Percentiles rank a stretch among this genome's conserved stretches.
phyloP scores from a whole-genome alignment of 2,329 filamentous ascomycete species.

The Penicillium glabrum region DNA sequence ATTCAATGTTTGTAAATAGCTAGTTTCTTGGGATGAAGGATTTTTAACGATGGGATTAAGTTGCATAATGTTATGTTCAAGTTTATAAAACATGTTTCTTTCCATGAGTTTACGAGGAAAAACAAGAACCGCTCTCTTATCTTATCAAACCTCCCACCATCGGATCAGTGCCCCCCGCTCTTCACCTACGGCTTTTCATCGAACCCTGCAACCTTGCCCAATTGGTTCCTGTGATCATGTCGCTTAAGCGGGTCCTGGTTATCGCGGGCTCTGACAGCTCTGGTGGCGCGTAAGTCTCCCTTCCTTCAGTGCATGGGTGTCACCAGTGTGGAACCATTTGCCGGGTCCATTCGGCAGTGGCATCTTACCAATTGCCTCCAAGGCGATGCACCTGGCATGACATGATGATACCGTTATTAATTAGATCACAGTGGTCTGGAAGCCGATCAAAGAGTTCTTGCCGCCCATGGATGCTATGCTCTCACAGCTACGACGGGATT shows the following conservation, averaged over 20 bases:
- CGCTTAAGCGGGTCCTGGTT: conserved; percentile 63
- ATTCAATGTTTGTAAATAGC: conserved; percentile 27
- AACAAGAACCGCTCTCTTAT: conserved; percentile 1
- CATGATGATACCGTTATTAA: conserved; percentile 3
- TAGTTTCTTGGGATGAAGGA: conserved; percentile 2
- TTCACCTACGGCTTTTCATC: conserved; percentile 4
- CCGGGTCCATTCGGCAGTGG: background rate
- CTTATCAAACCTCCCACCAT: conserved; percentile 16
- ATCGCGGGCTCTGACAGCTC: conserved; percentile 90
- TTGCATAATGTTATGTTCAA: conserved; percentile 9
- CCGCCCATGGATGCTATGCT: conserved; percentile 88
- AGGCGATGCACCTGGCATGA: background rate
- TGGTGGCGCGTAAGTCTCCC: conserved; percentile 72
- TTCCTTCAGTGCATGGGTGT: background rate
- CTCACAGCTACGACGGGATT: conserved; percentile 94
- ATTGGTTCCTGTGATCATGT: conserved; percentile 29
- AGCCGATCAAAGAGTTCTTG: conserved; percentile 92
- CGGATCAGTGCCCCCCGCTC: conserved; percentile 4
- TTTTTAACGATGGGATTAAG: conserved; percentile 1
- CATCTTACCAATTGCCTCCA: background rate
- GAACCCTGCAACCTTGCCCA: background rate
- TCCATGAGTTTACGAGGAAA: background rate
- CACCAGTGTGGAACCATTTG: background rate
- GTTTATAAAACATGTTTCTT: background rate
- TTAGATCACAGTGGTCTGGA: conserved; percentile 72